Evolutionary conservation across 148 eudicot genomes (phyloP).

Genomic region (Spergularia marina): DNA sequence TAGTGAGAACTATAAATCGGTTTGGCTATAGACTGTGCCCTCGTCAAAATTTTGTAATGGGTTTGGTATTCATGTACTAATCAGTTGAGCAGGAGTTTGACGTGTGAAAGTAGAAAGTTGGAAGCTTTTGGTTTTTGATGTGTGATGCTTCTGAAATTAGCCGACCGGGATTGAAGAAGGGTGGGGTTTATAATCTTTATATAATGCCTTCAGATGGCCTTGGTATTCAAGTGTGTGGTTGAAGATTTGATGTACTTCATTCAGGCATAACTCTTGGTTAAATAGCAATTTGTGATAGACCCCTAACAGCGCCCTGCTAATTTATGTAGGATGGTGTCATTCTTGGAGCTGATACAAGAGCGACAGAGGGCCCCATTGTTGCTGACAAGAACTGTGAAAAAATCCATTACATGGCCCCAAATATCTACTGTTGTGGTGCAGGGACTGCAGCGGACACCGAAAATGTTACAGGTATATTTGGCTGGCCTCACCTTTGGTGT

Average conservation of each 20-base stretch:
- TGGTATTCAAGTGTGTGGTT: neutral
- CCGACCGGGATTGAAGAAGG: neutral
- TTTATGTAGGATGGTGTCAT: slow-evolving; percentile 82
- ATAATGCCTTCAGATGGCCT: neutral
- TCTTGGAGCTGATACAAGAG: slow-evolving; percentile 95
- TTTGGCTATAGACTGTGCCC: neutral
- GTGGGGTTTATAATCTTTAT: too few relatives aligned
- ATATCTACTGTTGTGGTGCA: slow-evolving; percentile 98
- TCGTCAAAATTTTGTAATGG: neutral
- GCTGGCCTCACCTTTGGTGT: neutral
- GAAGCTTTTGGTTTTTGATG: too few relatives aligned
- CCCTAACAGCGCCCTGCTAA: neutral
- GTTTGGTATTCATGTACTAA: neutral
- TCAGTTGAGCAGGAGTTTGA: neutral
- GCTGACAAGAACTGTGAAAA: slow-evolving; percentile 92
- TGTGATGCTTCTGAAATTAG: neutral
- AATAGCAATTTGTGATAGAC: neutral
- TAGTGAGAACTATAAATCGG: neutral
- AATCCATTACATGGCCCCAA: slow-evolving; percentile 94
- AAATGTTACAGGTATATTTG: slow-evolving; percentile 74
- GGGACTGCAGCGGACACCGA: slow-evolving; percentile 99
- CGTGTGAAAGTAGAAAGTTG: neutral
- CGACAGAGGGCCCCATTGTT: slow-evolving; percentile 92
- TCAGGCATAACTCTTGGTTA: neutral
- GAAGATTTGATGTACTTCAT: neutral